Evolutionary conservation across 768 basidiomycete genomes (phyloP).

Genomic region (Amanita molliuscula): DNA sequence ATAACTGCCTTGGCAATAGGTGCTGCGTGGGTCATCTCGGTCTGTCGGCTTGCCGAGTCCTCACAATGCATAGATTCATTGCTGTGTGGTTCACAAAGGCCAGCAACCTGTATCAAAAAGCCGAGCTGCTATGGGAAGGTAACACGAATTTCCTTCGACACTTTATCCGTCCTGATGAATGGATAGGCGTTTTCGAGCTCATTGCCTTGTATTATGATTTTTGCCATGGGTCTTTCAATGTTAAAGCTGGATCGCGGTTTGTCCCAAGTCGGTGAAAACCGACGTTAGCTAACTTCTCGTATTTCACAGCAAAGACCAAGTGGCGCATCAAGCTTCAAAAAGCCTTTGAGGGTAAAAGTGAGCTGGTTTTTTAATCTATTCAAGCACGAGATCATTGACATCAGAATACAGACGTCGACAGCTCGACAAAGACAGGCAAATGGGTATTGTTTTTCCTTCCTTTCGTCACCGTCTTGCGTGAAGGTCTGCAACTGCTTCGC

Average conservation of each 20-base stretch:
- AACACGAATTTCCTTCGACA: constrained; percentile 14
- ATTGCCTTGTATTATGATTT: constrained; percentile 77
- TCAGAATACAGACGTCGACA: constrained; percentile 30
- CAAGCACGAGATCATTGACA: background rate
- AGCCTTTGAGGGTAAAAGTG: constrained; percentile 59
- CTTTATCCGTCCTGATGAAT: background rate
- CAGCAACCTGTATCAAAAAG: constrained; percentile 68
- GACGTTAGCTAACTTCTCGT: background rate
- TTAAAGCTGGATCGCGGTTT: constrained; percentile 80
- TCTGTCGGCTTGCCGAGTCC: background rate
- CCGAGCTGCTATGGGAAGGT: constrained; percentile 94
- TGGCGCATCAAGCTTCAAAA: constrained; percentile 85
- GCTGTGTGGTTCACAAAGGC: constrained; percentile 94
- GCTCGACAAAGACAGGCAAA: constrained; percentile 46
- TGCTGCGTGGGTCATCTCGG: constrained; percentile 43
- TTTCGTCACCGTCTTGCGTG: constrained; percentile 84
- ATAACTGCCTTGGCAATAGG: constrained; percentile 75
- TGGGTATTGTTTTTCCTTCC: constrained; percentile 90
- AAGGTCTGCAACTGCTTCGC: constrained; percentile 37
- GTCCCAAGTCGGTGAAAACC: background rate
- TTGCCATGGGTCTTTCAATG: constrained; percentile 91
- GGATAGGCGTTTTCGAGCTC: constrained; percentile 56
- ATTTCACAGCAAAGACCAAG: constrained; percentile 61
- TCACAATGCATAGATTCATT: constrained; percentile 44
- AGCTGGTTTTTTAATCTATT: constrained; percentile 9